Evolutionary conservation across 2,329 filamentous ascomycete species (phyloP).

Genomic region (Trichocomaceae sp.): DNA sequence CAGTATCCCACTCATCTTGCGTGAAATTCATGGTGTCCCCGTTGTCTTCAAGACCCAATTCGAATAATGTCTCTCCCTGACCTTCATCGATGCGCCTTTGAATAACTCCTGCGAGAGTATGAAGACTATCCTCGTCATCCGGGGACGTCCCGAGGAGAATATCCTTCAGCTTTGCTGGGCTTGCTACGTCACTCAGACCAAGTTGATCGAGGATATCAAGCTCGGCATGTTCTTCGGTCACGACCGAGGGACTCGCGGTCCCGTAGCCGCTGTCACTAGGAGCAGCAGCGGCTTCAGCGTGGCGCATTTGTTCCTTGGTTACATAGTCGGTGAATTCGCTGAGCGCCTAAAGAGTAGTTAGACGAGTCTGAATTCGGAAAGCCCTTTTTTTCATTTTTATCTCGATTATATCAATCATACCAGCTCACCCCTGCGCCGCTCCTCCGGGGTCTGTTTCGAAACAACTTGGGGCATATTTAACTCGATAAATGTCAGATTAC

Average conservation of each 20-base stretch:
- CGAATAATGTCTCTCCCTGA: slow-evolving; percentile 82
- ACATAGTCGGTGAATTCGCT: slow-evolving; percentile 98
- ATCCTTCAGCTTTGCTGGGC: slow-evolving; percentile 62
- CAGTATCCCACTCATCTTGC: slow-evolving; percentile 66
- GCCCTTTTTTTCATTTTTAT: too few species aligned
- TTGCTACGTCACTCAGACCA: slow-evolving; percentile 62
- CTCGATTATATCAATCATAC: too few species aligned
- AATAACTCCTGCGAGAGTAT: slow-evolving; percentile 60
- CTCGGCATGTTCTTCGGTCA: slow-evolving; percentile 69
- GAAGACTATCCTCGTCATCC: slow-evolving; percentile 53
- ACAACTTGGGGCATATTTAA: slow-evolving; percentile 30
- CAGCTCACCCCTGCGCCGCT: slow-evolving; percentile 79
- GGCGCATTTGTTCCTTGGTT: slow-evolving; percentile 74
- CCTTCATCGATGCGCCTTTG: slow-evolving; percentile 69
- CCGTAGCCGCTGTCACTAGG: slow-evolving; percentile 39
- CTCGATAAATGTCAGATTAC: slow-evolving; percentile 10
- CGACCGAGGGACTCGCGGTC: slow-evolving; percentile 28
- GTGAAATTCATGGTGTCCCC: slow-evolving; percentile 76
- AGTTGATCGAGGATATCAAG: slow-evolving; percentile 82
- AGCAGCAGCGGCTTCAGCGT: slow-evolving; percentile 32
- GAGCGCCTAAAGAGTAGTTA: slow-evolving; percentile 53
- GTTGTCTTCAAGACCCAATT: slow-evolving; percentile 84
- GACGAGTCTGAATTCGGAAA: not conserved
- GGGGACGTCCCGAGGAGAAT: slow-evolving; percentile 57
- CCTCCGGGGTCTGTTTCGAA: slow-evolving; percentile 62